These are phyloP conservation scores for Yarrowia phangngaensis DNA, from an alignment of 805 yeast genomes.

Conservation along the genomic window DNA sequence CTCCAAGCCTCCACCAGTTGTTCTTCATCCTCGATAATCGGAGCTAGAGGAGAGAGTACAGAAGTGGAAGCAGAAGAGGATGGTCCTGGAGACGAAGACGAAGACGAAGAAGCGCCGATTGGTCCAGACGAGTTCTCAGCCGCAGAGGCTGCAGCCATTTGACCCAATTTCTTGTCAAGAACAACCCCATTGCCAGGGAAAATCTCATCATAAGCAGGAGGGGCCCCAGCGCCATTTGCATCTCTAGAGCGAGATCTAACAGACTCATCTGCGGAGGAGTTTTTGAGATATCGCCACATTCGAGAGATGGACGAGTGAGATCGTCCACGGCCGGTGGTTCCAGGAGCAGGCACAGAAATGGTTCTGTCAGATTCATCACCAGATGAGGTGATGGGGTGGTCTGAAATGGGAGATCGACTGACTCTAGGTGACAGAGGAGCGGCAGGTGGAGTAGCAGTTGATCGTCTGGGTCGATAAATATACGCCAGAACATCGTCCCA, in stretches of 20 bases:
- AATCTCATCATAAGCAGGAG: constrained; percentile 35
- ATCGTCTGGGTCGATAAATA: constrained; percentile 19
- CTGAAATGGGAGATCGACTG: constrained; percentile 6
- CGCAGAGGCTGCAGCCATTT: constrained; percentile 17
- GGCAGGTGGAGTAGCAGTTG: constrained; percentile 3
- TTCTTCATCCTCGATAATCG: constrained; percentile 30
- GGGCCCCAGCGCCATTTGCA: constrained; percentile 27
- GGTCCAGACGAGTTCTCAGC: constrained; percentile 19
- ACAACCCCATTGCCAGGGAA: constrained; percentile 26
- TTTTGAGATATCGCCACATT: constrained; percentile 22
- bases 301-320: constrained; percentile 24
- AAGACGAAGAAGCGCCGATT: constrained; percentile 18
- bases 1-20: constrained; percentile 39
- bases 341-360: constrained; percentile 9
- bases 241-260: constrained; percentile 11
- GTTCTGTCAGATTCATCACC: constrained; percentile 24
- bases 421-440: constrained; percentile 6
- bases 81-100: neutral
- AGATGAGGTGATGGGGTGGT: constrained; percentile 23
- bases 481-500: constrained; percentile 25
- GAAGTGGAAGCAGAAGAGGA: constrained; percentile 1
- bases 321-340: constrained; percentile 3
- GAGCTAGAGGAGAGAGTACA: constrained; percentile 9
- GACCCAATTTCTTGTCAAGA: constrained; percentile 11
- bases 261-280: constrained; percentile 17